Percentiles rank a stretch among this genome's conserved stretches.
Evolutionary conservation across 1,284 basidiomycete genomes (phyloP).

Genomic region (Puccinia horiana): DNA sequence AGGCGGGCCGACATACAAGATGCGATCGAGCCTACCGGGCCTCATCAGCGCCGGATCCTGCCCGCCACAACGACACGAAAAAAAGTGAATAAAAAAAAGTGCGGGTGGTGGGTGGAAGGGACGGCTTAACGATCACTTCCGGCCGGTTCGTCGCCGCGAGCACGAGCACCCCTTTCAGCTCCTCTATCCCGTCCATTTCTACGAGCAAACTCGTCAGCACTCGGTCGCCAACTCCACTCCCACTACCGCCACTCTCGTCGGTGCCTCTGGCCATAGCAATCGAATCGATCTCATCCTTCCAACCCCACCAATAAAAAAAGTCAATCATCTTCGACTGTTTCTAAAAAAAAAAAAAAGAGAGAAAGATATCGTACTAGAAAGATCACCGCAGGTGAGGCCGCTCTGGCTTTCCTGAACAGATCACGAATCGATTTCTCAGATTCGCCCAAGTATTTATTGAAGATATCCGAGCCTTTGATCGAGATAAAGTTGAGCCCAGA

Average conservation of each 20-base stretch:
- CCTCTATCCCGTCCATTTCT: slow-evolving; percentile 98
- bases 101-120: slow-evolving; percentile 19
- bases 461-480: slow-evolving; percentile 94
- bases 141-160: slow-evolving; percentile 96
- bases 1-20: slow-evolving; percentile 91
- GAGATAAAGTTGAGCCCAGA: slow-evolving; percentile 95
- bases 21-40: slow-evolving; percentile 90
- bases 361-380: slow-evolving; percentile 74
- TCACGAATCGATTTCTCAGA: slow-evolving; percentile 92
- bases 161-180: slow-evolving; percentile 85
- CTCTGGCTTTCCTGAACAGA: slow-evolving; percentile 90
- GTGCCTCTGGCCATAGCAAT: slow-evolving; percentile 72
- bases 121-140: slow-evolving; percentile 71
- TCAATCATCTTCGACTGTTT: not conserved
- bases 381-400: slow-evolving; percentile 88
- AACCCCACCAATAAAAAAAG: not conserved
- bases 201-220: slow-evolving; percentile 90
- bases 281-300: slow-evolving; percentile 94
- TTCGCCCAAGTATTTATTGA: slow-evolving; percentile 97
- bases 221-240: slow-evolving; percentile 70
- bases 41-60: slow-evolving; percentile 93
- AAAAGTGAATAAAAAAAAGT: not conserved
- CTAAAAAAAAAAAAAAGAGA: not conserved
- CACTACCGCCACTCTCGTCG: slow-evolving; percentile 64
- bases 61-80: not conserved